Evolutionary conservation across 768 basidiomycete species (phyloP).

Genomic region (Sistotremastrum suecicum): DNA sequence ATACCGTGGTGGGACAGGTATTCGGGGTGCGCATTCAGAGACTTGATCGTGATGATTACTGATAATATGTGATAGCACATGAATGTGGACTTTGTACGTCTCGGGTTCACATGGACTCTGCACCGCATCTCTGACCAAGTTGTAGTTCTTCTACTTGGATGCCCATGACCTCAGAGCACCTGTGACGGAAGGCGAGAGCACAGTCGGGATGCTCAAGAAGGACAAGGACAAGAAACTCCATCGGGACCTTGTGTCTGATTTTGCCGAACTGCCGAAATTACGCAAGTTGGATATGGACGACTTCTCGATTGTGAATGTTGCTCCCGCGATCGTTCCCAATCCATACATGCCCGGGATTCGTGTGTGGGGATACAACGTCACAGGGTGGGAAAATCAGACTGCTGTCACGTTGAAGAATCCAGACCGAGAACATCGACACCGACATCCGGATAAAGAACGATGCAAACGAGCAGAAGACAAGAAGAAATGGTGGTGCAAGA

Average conservation of each 20-base stretch:
- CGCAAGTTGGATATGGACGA: constrained; percentile 43
- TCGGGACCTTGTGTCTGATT: constrained; percentile 49
- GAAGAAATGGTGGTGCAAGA: constrained; percentile 50
- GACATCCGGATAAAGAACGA: constrained; percentile 21
- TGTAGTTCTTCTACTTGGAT: constrained; percentile 43
- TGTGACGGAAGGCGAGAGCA: constrained; percentile 5
- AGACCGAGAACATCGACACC: constrained; percentile 35
- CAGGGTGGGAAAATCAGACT: constrained; percentile 17
- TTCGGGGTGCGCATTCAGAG: constrained; percentile 47
- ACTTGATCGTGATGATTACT: not conserved
- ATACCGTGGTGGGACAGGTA: constrained; percentile 76
- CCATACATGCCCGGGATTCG: constrained; percentile 71
- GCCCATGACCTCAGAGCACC: constrained; percentile 30
- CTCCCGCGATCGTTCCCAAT: constrained; percentile 77
- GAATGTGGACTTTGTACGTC: constrained; percentile 68
- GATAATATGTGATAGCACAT: constrained; percentile 37
- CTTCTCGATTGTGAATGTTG: constrained; percentile 67
- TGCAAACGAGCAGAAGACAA: constrained; percentile 37
- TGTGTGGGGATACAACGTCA: constrained; percentile 70
- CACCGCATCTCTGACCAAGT: constrained; percentile 3
- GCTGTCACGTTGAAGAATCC: constrained; percentile 6
- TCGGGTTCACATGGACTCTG: constrained; percentile 1
- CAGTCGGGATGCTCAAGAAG: constrained; percentile 3
- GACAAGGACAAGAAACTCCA: constrained; percentile 27
- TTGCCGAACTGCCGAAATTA: constrained; percentile 41